Base-by-base conservation (phyloP, 2,329 filamentous ascomycete species). In the Podosphaera leucotricha region DNA sequence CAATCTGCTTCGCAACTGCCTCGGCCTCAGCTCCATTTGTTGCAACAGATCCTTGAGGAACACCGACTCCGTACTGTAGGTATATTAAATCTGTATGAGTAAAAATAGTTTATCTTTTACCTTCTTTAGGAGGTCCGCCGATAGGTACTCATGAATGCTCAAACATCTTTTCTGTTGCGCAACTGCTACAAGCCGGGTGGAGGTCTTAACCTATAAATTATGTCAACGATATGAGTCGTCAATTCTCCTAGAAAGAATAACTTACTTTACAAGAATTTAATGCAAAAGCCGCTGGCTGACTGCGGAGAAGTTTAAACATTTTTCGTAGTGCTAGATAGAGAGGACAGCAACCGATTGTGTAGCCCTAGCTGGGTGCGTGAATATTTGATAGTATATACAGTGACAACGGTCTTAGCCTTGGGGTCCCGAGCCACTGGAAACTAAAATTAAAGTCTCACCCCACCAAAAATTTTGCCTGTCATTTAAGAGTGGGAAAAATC, bases 91-190 rank as follows among this genome's bases (percentile, higher is more conserved):
- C 41, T 26, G 13, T 18, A 35, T 20, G 43, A 20, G n/a, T 7
- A 22, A 37, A 8, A 16, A 38, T 37, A 20, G 15, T 41, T 26
- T 35, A 39, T 2, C 24, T 28, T 47, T 41, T 69, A 77, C 74
- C 70, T 76, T 61, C 65, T 71, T 82, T 59, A 98, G 73, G 55
- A 98, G 77, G 63, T 86, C 82, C 57, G 85, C 84, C 57, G 90
- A 94, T 59, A 87, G 80, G 68, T 94, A 95, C 70, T 98, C 90
- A 71, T 98, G 90, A 60, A 98, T 93, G 61, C 84, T 90, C 61
- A 98, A 75, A 60, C 80, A 77, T 68, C 90, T 76, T 65, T 94
- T 86, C 65, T 90, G 79, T 59, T 69, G 72, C 55, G 66, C 71
- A 57, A 72, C 63, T 57, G 76, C 71, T 66, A 81, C 6, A 13